These are phyloP conservation scores for Tulasnella sp. DNA, from an alignment of 768 basidiomycete genomes.

Conservation along the genomic window DNA sequence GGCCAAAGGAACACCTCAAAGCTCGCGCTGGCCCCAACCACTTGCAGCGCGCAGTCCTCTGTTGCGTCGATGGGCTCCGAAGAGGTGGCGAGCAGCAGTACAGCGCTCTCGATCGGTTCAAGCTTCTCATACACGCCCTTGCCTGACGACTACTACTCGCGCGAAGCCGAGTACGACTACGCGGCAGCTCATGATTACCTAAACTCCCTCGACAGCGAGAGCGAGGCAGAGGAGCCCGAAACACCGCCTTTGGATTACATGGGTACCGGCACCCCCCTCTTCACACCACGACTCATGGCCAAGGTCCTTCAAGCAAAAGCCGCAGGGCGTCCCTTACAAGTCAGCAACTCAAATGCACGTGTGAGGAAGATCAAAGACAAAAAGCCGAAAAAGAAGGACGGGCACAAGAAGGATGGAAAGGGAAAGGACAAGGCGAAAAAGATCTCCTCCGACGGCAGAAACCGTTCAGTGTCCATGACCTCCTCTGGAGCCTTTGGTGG, in stretches of 20 bases:
- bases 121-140: conserved; percentile 20
- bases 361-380: conserved; percentile 17
- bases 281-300: conserved; percentile 26
- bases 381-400: conserved; percentile 17
- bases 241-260: conserved; percentile 26
- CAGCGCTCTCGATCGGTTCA: conserved; percentile 10
- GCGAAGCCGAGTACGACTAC: conserved; percentile 19
- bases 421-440: conserved; percentile 12
- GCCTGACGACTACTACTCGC: conserved; percentile 20
- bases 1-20: conserved; percentile 9
- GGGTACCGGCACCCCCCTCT: conserved; percentile 27
- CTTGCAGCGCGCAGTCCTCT: conserved; percentile 10
- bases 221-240: conserved; percentile 22
- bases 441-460: not conserved
- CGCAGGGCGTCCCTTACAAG: conserved; percentile 13
- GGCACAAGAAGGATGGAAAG: conserved; percentile 13
- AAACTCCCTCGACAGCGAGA: conserved; percentile 12
- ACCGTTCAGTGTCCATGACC: not conserved
- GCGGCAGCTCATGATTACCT: conserved; percentile 14
- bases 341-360: conserved; percentile 13
- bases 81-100: not conserved
- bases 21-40: not conserved
- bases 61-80: not conserved
- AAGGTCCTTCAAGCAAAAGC: conserved; percentile 27
- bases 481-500: conserved; percentile 5